Evolutionary conservation across 2,329 filamentous ascomycete species (phyloP), one percentile per base, ranked within the genome.

Genomic region (Neofusicoccum parvum): DNA sequence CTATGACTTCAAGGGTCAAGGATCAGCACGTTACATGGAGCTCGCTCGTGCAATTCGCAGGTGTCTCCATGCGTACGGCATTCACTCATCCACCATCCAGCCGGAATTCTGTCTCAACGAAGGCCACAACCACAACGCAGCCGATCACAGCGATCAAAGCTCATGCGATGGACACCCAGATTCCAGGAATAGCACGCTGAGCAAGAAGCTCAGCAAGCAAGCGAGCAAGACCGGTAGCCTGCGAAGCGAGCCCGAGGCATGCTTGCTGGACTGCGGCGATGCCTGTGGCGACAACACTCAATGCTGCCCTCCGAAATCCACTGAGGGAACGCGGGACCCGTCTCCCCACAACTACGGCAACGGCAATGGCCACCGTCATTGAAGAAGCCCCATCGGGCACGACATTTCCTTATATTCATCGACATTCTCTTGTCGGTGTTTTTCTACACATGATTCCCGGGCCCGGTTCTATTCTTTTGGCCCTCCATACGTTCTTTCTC

Each of bases 81-180:
- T 99, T 69, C 95, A 99, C 81, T 96, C 92, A 43, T 94, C 93
- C 41, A 99, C 95, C 12, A 98, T 99, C 71, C 95, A 99, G 79
- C 95, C 95, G 5, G 95, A 99, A 78, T 99, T 82, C 73, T 80
- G 80, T 70, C 75, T 82, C 27, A 76, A 83, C 65, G 73, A 75
- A 5, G 76, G 76, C 17, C 79, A 82, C 68, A 78, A 80, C 66
- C 80, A 83, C 20, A 32, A 32, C 6, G 73, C 72, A 70, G 71
- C 72, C 15, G 70, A 68, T 6, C 72, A 76, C 36, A 54, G 50
- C n/a, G 49, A 63, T 17, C 67, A 50, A 11, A 66, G 60, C 27
- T 65, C 67, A 10, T 51, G 59, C 36, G 64, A 63, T 39, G 71
- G 71, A 9, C 74, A 62, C 41, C 37, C 15, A 7, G n/a, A 20